A percentile compares a stretch with the other conserved stretches of the same genome.
Evolutionary conservation across 2,329 filamentous ascomycete genomes (phyloP).

Genomic region (Exophiala mesophila): DNA sequence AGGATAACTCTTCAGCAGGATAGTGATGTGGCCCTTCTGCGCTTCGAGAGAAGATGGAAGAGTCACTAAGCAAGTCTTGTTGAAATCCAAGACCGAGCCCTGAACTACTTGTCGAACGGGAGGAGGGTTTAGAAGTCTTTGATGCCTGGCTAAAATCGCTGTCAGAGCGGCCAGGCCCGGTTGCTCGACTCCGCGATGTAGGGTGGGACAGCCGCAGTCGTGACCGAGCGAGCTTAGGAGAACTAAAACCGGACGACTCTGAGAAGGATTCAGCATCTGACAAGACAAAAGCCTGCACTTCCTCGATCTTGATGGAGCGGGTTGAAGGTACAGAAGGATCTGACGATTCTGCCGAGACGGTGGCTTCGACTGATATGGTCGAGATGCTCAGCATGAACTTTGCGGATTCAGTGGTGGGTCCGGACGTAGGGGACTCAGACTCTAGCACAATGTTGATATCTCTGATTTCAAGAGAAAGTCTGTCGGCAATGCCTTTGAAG

Average conservation of each 20-base stretch:
- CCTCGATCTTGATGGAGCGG: conserved; percentile 16
- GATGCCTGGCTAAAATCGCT: conserved; percentile 17
- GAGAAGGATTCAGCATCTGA: conserved; percentile 23
- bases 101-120: conserved; percentile 13
- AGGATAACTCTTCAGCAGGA: background rate
- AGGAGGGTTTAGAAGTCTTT: conserved; percentile 10
- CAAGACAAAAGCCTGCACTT: conserved; percentile 20
- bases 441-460: conserved; percentile 37
- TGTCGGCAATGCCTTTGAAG: conserved; percentile 54
- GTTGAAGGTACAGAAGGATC: conserved; percentile 6
- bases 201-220: conserved; percentile 16
- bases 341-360: conserved; percentile 4
- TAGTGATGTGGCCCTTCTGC: background rate
- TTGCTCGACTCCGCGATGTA: conserved; percentile 7
- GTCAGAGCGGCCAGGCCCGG: conserved; percentile 9
- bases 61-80: conserved; percentile 13
- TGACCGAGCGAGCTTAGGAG: conserved; percentile 19
- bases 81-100: conserved; percentile 14
- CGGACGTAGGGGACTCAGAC: conserved; percentile 10
- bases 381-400: conserved; percentile 22
- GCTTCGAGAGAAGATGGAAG: conserved; percentile 8
- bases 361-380: conserved; percentile 13
- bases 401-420: conserved; percentile 12
- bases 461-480: conserved; percentile 50
- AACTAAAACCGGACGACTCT: conserved; percentile 20